These are phyloP conservation scores for Hemileia vastatrix DNA, from an alignment of 1,284 basidiomycete genomes.

Conservation along the genomic window DNA sequence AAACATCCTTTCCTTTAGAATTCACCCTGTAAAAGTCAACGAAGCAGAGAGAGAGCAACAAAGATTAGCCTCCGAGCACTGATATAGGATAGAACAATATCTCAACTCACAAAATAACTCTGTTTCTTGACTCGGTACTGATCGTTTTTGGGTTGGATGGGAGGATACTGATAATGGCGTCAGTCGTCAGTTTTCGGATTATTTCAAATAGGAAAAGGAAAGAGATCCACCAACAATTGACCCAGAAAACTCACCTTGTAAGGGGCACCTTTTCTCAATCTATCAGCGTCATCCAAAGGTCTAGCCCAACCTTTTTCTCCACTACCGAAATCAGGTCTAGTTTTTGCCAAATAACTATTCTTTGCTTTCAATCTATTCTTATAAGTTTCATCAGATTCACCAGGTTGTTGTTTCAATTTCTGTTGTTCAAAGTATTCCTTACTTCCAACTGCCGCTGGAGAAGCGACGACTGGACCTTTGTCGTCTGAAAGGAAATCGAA, in stretches of 20 bases:
- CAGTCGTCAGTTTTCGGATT: constrained; percentile 24
- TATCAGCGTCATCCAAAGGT: constrained; percentile 36
- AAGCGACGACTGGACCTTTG: neutral
- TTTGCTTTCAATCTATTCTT: constrained; percentile 32
- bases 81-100: too few species aligned
- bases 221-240: neutral
- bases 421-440: neutral
- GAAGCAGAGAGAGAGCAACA: too few species aligned
- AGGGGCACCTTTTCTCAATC: constrained; percentile 33
- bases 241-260: constrained; percentile 28
- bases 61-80: too few species aligned
- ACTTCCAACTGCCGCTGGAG: neutral
- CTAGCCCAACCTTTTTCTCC: constrained; percentile 34
- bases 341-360: constrained; percentile 31
- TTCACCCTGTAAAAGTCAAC: too few species aligned
- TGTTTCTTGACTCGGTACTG: too few species aligned
- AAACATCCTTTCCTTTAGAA: too few species aligned
- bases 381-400: constrained; percentile 37
- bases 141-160: too few species aligned
- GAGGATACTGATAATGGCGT: too few species aligned
- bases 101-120: too few species aligned
- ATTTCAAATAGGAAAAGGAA: constrained; percentile 3
- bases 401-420: constrained; percentile 27
- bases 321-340: constrained; percentile 33
- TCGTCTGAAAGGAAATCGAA: neutral